Base-by-base conservation (phyloP, 1,284 basidiomycete genomes). In the Fomitopsis pinicola region DNA sequence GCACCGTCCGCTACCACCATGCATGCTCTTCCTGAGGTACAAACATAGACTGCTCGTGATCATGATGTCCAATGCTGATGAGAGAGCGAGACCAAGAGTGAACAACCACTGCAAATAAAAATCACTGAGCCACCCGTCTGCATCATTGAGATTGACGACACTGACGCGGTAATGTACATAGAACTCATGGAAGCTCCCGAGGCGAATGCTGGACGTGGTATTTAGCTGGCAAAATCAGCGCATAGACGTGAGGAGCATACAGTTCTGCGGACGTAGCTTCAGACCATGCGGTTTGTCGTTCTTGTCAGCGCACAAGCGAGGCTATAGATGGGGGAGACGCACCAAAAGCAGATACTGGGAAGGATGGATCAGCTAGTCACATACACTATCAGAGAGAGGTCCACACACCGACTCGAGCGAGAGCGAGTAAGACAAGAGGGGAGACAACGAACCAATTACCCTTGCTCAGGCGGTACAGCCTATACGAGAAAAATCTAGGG, bases 391-490 rank as follows among this genome's bases (percentile, higher is more conserved):
- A 50, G 15, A 30, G 12, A 22, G 14, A 28, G 19, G n/a, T 26
- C 14, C 1, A 50, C 64, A 14, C 53, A 66, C 65, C 67, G 40
- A 66, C 62, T 44, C 67, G 65, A 28, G 58, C 61, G 5, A 63
- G 14, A 8, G 67, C 65, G 4, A 68, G 61, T 8, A 63, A 14
- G 33, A 60, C 66, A 5, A 71, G 61, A 4, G 68, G 66, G 2
- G 61, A 62, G 2, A 63, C 63, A 5, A 70, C 59, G 52, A 58
- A 67, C 56, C 67, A 69, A 46, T 71, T 71, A 19, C 66, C 64
- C 55, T 67, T 69, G 64, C 68, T 71, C 57, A 71, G 57, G 22
- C 58, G 63, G 55, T 63, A 66, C 22, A 71, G 57, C 8, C 69
- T 64, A 28, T 64, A 57, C 2, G 63, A 63, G 53, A 70, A 71